These are phyloP conservation scores for Lithohypha guttulata DNA, from an alignment of 2,329 filamentous ascomycete species.

Conservation along the genomic window DNA sequence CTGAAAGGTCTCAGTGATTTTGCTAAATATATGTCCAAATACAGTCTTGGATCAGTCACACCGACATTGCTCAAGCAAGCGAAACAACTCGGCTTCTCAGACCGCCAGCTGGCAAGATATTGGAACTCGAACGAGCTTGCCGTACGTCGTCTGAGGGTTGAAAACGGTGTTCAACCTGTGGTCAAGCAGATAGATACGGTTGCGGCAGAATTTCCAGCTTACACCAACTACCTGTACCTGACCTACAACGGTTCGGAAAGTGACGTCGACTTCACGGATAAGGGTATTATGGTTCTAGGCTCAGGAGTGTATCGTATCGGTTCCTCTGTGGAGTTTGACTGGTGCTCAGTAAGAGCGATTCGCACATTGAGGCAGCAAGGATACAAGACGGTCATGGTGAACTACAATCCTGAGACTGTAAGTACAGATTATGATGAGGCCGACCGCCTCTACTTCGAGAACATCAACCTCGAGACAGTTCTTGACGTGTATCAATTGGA, in stretches of 20 bases:
- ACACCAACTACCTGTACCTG: conserved; percentile 91
- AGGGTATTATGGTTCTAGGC: conserved; percentile 90
- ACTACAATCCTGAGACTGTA: conserved; percentile 85
- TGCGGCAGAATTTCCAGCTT: conserved; percentile 87
- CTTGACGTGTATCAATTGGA: conserved; percentile 91
- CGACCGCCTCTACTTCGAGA: conserved; percentile 91
- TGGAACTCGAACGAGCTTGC: conserved; percentile 90
- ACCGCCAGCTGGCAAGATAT: conserved; percentile 87
- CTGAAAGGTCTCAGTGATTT: conserved; percentile 88
- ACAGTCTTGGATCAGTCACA: conserved; percentile 55
- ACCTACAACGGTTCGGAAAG: conserved; percentile 88
- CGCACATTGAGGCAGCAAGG: conserved; percentile 74
- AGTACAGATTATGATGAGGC: conserved; percentile 89
- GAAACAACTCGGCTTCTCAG: conserved; percentile 89
- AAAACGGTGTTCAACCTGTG: conserved; percentile 73
- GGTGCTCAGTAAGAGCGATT: conserved; percentile 93
- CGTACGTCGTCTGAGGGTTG: conserved; percentile 71
- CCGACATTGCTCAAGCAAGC: conserved; percentile 63
- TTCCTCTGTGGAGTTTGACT: conserved; percentile 96
- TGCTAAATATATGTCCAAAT: conserved; percentile 63
- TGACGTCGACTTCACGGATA: conserved; percentile 74
- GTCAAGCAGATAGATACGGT: conserved; percentile 99
- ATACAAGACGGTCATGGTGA: conserved; percentile 94
- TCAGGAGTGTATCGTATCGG: conserved; percentile 96
- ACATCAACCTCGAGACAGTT: conserved; percentile 80